phyloP scores from a whole-genome alignment of 1,139 yeast species.

The Protomyces pachydermus region DNA sequence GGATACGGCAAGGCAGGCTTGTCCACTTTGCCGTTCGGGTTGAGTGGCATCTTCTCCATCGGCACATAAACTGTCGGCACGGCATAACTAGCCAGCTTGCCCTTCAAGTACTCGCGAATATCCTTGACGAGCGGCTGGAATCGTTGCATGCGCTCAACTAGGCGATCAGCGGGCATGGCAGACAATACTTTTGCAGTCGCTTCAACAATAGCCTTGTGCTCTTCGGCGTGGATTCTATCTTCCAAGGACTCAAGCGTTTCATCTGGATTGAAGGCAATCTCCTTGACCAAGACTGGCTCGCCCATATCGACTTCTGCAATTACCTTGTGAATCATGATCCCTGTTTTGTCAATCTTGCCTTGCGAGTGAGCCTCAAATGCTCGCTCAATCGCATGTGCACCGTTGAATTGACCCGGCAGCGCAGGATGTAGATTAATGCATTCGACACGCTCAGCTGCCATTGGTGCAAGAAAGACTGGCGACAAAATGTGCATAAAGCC shows the following conservation, averaged over 20 bases:
- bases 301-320: slow-evolving; percentile 94
- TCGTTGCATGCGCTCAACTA: slow-evolving; percentile 71
- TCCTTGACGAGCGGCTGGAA: slow-evolving; percentile 75
- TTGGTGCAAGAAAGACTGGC: slow-evolving; percentile 63
- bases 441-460: slow-evolving; percentile 57
- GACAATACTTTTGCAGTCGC: slow-evolving; percentile 50
- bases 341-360: slow-evolving; percentile 72
- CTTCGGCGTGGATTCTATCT: slow-evolving; percentile 72
- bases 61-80: slow-evolving; percentile 91
- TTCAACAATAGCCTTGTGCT: slow-evolving; percentile 87
- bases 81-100: slow-evolving; percentile 86
- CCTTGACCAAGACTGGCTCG: slow-evolving; percentile 76
- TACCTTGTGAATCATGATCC: slow-evolving; percentile 94
- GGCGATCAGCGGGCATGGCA: slow-evolving; percentile 46
- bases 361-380: slow-evolving; percentile 93
- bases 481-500: slow-evolving; percentile 97
- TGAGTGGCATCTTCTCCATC: slow-evolving; percentile 75
- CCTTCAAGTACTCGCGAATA: slow-evolving; percentile 73
- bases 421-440: slow-evolving; percentile 95
- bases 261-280: slow-evolving; percentile 61
- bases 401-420: slow-evolving; percentile 93
- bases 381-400: slow-evolving; percentile 92
- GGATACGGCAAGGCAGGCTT: slow-evolving; percentile 97
- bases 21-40: slow-evolving; percentile 97
- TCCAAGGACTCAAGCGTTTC: slow-evolving; percentile 79